Base-by-base conservation (phyloP, 140 eudicot species). In the Flaveria floridana region DNA sequence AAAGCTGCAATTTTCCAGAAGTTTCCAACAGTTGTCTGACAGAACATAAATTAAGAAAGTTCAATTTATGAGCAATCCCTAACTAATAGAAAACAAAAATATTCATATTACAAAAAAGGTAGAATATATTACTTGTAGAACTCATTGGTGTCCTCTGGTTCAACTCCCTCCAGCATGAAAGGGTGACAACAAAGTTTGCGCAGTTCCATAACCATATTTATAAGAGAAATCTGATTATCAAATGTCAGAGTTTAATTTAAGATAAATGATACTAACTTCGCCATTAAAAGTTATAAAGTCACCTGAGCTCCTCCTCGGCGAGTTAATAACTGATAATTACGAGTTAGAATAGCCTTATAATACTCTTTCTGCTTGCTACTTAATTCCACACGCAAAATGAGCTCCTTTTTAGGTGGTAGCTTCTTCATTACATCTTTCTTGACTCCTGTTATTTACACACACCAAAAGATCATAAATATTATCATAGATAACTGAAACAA, bases 221-320 rank as follows among this genome's bases (percentile, higher is more conserved):
- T 95, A 51, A 95, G 96, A 39, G 99, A 95, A 79, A 91, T 95
- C 97, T 95, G 86, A 69, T 62, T 65, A 20, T 58, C 15, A 34
- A 58, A 71, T 65, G 63, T 66, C 62, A 65, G 10, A 23, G 20
- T 30, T 53, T 47, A 78, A 56, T 65, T 72, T 20, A 68, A 63
- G 30, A 71, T 50, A 57, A 18, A 19, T 39, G 0, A 70, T 14
- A 59, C 37, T 20, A 39, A 12, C 14, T 8, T 20, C 39, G 34
- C 64, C 11, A 52, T 19, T 34, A 2, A n/a, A 51, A 34, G 62
- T 14, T 28, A 34, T 30, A 56, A 73, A 42, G 64, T 85, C 74
- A 90, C 99, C 88, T 94, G 99, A 41, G 90, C 99, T 69, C 99
- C 99, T 65, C 99, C 97, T n/a, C 89, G 84, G 84, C 99, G 96